phyloP scores from a whole-genome alignment of 208 protist genomes.

The Leishmania aethiopica region DNA sequence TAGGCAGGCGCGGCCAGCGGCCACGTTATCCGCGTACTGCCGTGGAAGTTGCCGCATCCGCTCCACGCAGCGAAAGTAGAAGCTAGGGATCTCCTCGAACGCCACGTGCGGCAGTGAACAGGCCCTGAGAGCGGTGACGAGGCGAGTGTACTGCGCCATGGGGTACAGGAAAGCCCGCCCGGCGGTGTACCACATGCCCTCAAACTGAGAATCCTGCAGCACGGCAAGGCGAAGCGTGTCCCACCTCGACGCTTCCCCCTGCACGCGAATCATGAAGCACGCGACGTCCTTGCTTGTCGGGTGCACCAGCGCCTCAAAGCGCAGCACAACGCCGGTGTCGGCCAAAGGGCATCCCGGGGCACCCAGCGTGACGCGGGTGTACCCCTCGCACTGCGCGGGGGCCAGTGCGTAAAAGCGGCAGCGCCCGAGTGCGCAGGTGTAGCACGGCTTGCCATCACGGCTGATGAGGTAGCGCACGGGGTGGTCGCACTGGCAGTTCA shows the following conservation, averaged over 20 bases:
- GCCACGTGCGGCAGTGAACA: constrained; percentile 27
- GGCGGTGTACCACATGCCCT: constrained; percentile 58
- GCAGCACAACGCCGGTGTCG: constrained; percentile 46
- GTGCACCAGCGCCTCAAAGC: constrained; percentile 76
- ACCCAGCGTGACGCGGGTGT: constrained; percentile 54
- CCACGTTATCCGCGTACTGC: constrained; percentile 45
- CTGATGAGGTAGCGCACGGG: constrained; percentile 44
- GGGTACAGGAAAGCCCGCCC: constrained; percentile 70
- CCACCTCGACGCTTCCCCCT: constrained; percentile 26
- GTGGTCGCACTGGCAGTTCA: constrained; percentile 79
- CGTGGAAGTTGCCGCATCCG: constrained; percentile 35
- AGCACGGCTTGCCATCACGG: constrained; percentile 61
- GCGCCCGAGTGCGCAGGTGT: constrained; percentile 49
- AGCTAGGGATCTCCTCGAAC: constrained; percentile 74
- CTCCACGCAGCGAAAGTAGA: constrained; percentile 80
- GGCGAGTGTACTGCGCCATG: constrained; percentile 51
- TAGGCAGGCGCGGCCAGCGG: constrained; percentile 21
- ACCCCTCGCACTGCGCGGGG: constrained; percentile 67
- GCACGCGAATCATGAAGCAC: constrained; percentile 31
- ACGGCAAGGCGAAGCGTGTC: constrained; percentile 29
- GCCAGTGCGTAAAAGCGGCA: constrained; percentile 70
- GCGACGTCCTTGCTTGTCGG: constrained; percentile 42
- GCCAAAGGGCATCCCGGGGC: constrained; percentile 22
- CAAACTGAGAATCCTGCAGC: constrained; percentile 47
- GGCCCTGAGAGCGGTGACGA: constrained; percentile 47